Evolutionary conservation across 208 protist genomes (phyloP).

Genomic region (Wallacemonas rigidus): DNA sequence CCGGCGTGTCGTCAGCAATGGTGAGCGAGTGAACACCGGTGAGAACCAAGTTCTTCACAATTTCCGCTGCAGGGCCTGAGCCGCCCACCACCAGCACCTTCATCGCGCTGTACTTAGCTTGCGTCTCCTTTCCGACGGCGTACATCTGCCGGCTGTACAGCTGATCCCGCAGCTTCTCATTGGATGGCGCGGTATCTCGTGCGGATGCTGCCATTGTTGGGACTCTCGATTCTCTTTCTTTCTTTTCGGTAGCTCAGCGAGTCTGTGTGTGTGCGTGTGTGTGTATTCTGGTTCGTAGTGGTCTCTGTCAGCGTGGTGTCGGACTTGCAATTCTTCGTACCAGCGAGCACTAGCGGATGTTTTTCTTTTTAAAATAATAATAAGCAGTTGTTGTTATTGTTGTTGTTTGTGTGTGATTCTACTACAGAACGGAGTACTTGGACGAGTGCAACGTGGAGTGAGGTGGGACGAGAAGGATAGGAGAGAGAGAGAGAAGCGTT

Average conservation of each 20-base stretch:
- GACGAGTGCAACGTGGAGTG: too few species aligned
- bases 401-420: not conserved
- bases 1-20: conserved; percentile 53
- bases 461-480: too few species aligned
- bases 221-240: too few species aligned
- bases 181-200: conserved; percentile 17
- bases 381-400: conserved; percentile 14
- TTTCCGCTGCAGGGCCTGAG: conserved; percentile 80
- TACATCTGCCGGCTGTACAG: conserved; percentile 94
- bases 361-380: not conserved
- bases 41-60: conserved; percentile 91
- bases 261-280: not conserved
- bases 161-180: conserved; percentile 74
- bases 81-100: conserved; percentile 87
- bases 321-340: too few species aligned
- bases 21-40: conserved; percentile 77
- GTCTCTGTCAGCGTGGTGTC: not conserved
- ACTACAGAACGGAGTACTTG: too few species aligned
- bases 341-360: not conserved
- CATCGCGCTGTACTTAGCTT: conserved; percentile 81
- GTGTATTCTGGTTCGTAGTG: not conserved
- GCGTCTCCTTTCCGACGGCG: conserved; percentile 88
- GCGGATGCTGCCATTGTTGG: too few species aligned
- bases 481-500: too few species aligned
- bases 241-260: not conserved